These are phyloP conservation scores for Cantharellus anzutake DNA, from an alignment of 768 basidiomycete species.

Conservation along the genomic window DNA sequence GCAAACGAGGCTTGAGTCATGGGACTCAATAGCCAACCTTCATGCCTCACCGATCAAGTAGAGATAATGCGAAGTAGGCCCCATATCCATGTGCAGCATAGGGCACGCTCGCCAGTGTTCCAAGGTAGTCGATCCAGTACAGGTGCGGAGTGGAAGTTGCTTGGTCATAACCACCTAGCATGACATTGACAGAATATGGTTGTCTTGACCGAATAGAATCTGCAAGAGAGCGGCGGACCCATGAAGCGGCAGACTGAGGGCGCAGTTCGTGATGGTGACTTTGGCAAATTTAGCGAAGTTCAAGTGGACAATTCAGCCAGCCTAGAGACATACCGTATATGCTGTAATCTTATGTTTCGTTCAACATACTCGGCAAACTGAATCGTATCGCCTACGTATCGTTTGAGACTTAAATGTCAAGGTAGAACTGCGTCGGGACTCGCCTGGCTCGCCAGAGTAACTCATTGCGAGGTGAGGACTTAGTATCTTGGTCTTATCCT, in stretches of 20 bases:
- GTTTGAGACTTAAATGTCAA: neutral
- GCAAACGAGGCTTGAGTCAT: neutral
- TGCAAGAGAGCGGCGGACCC: constrained; percentile 84
- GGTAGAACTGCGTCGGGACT: constrained; percentile 9
- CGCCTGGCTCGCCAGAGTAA: constrained; percentile 84
- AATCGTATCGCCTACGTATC: constrained; percentile 63
- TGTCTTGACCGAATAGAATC: constrained; percentile 72
- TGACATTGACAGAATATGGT: constrained; percentile 82
- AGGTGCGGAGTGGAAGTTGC: constrained; percentile 45
- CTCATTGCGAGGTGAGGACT: constrained; percentile 89
- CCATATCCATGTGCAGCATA: constrained; percentile 96
- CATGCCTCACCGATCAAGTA: constrained; percentile 58
- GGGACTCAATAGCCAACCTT: neutral
- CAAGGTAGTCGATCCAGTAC: constrained; percentile 95
- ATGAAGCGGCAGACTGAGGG: constrained; percentile 80
- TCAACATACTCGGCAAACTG: constrained; percentile 95
- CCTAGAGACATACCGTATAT: constrained; percentile 45
- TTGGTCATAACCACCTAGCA: constrained; percentile 87
- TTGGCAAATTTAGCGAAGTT: neutral
- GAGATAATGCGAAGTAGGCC: constrained; percentile 76
- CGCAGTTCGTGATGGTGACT: constrained; percentile 71
- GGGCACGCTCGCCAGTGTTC: constrained; percentile 72
- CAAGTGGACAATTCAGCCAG: neutral
- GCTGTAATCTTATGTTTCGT: constrained; percentile 87
- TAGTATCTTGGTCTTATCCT: constrained; percentile 89